phyloP scores from a whole-genome alignment of 2,329 filamentous ascomycete genomes.

The Dactylellina sp. region DNA sequence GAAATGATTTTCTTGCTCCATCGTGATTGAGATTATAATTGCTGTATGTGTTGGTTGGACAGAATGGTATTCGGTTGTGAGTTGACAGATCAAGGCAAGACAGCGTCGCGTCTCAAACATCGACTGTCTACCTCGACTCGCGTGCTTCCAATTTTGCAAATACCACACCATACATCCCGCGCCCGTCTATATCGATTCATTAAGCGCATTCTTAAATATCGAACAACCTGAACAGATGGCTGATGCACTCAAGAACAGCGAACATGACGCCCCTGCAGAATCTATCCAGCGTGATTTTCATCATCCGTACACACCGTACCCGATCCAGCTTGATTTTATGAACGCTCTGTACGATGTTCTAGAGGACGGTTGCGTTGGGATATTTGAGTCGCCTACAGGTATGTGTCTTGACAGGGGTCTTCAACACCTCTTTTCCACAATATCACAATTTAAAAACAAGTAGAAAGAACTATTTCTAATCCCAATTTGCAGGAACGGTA shows the following conservation, averaged over 20 bases:
- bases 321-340: constrained; percentile 91
- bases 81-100: no score
- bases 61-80: no score
- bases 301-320: constrained; percentile 87
- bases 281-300: constrained; percentile 73
- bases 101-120: no score
- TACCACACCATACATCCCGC: no score
- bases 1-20: no score
- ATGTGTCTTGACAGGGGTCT: constrained; percentile 63
- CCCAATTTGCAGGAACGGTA: constrained; percentile 23
- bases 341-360: constrained; percentile 81
- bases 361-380: constrained; percentile 82
- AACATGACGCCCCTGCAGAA: not conserved
- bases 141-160: no score
- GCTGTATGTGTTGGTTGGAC: no score
- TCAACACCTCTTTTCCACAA: no score
- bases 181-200: no score
- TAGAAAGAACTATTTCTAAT: constrained; percentile 13
- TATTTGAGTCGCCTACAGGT: constrained; percentile 94
- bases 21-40: no score
- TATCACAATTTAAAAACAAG: constrained; percentile 63
- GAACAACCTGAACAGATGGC: not conserved
- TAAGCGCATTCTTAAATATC: not conserved
- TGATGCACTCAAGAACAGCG: not conserved
- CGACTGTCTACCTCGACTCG: no score